A percentile compares a stretch with the other conserved stretches of the same genome.
These are phyloP conservation scores for Helotiales sp. DNA, from an alignment of 2,329 filamentous ascomycete species.

Conservation along the genomic window DNA sequence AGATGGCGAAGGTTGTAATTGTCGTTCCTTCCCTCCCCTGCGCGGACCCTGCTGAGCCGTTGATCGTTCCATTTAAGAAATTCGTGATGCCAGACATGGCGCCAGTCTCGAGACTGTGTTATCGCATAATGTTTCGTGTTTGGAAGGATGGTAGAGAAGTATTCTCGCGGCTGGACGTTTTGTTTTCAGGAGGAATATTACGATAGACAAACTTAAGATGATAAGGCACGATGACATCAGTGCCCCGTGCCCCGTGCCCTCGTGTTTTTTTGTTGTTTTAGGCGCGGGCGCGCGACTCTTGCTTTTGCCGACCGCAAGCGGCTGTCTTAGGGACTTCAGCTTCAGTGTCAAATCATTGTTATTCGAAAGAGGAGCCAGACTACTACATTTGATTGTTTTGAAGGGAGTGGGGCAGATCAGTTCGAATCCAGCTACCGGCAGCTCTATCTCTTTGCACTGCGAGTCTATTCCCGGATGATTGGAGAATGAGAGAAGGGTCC, in stretches of 20 bases:
- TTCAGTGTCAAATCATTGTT: too few relatives aligned
- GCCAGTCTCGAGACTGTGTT: conserved; percentile 6
- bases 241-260: too few relatives aligned
- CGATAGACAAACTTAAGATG: background rate
- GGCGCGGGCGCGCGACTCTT: too few relatives aligned
- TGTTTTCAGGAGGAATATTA: conserved; percentile 3
- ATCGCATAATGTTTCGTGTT: conserved; percentile 12
- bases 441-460: background rate
- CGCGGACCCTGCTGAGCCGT: conserved; percentile 31
- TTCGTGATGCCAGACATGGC: conserved; percentile 17
- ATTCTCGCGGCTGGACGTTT: background rate
- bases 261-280: too few relatives aligned
- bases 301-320: too few relatives aligned
- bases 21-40: conserved; percentile 31
- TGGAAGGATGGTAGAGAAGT: background rate
- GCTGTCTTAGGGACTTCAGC: too few relatives aligned
- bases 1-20: conserved; percentile 32
- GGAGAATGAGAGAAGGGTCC: background rate
- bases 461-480: background rate
- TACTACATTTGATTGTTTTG: too few relatives aligned
- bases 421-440: background rate
- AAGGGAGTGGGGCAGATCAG: background rate
- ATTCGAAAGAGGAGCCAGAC: too few relatives aligned
- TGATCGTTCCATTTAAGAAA: conserved; percentile 27
- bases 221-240: conserved; percentile 1